Evolutionary conservation across 441 rosid species (phyloP), one percentile per base, ranked within the genome.

Genomic region (Syzygium malaccense): DNA sequence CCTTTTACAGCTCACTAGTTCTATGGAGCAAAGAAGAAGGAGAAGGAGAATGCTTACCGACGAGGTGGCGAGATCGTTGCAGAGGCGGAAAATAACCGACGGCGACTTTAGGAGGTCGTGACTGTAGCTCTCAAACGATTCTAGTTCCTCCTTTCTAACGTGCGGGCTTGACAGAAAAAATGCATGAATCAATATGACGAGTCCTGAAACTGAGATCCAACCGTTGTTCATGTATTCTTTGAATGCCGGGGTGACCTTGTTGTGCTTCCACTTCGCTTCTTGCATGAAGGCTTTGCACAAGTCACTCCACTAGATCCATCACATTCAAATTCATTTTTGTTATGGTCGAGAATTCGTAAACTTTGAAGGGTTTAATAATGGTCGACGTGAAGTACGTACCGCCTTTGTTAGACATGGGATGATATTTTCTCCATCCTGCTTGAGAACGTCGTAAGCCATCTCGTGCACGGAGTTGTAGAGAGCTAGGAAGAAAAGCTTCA

Each of bases 401-500:
- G 49, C 87, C 23, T 85, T 85, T 53, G 23, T 0, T 54, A 85
- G 62, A 33, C 25, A 30, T 20, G 64, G 87, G 37, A 85, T 33
- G 25, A 54, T 54, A 54, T 85, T 85, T 85, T 53, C 87, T n/a
- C 87, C 87, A 55, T 10, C 32, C 33, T 85, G 19, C 87, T 85
- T 51, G 48, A 85, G 87, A 56, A 57, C 37, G 37, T 85, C 87
- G 25, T 85, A 85, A 14, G 87, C 58, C 60, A 85, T 85, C 87
- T 85, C 64, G 25, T 85, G 55, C 87, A 85, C 57, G 13, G 66
- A 33, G 62, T 85, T 85, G 87, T 85, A 85, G 45, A 85, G 62
- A 85, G 87, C 64, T 17, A 55, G 18, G 48, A 51, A 85, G 87
- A 66, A 85, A 51, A 85, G 60, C 87, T 55, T 85, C 87, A 85